These are phyloP conservation scores for Zoysia matrella DNA, from an alignment of 202 grass and related monocot genomes.

Conservation along the genomic window DNA sequence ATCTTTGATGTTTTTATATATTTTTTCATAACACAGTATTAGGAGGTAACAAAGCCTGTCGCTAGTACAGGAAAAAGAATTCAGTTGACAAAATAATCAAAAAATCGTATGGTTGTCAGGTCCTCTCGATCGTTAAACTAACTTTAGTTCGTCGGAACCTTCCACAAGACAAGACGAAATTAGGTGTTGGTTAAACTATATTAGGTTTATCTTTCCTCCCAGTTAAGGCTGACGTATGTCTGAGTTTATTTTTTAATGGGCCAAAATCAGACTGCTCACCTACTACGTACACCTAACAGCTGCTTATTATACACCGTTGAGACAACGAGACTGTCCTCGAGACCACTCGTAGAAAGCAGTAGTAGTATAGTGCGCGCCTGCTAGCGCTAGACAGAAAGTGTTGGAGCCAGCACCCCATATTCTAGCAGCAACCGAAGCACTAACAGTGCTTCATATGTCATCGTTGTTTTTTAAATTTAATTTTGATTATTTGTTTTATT, in stretches of 20 bases:
- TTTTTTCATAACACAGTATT: too few relatives aligned
- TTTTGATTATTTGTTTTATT: too few relatives aligned
- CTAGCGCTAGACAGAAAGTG: not conserved
- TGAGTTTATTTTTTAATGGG: not conserved
- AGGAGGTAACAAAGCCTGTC: too few relatives aligned
- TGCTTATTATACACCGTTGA: not conserved
- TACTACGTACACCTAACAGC: not conserved
- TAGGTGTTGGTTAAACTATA: not conserved
- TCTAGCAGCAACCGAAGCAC: slow-evolving; percentile 14
- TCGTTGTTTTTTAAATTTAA: too few relatives aligned
- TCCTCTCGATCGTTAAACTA: not conserved
- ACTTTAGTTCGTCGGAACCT: not conserved
- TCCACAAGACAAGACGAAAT: not conserved
- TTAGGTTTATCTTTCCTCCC: not conserved
- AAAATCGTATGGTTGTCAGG: too few relatives aligned
- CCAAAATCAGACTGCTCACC: not conserved
- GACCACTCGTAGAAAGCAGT: not conserved
- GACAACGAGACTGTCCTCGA: not conserved
- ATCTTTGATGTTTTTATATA: too few relatives aligned
- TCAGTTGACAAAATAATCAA: too few relatives aligned
- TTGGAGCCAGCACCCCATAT: not conserved
- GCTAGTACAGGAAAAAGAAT: too few relatives aligned
- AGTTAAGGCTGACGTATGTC: too few relatives aligned
- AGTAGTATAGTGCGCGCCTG: not conserved
- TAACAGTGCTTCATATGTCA: not conserved